These are phyloP conservation scores for Penicillium soppii DNA, from an alignment of 495 filamentous ascomycete species.

Conservation along the genomic window DNA sequence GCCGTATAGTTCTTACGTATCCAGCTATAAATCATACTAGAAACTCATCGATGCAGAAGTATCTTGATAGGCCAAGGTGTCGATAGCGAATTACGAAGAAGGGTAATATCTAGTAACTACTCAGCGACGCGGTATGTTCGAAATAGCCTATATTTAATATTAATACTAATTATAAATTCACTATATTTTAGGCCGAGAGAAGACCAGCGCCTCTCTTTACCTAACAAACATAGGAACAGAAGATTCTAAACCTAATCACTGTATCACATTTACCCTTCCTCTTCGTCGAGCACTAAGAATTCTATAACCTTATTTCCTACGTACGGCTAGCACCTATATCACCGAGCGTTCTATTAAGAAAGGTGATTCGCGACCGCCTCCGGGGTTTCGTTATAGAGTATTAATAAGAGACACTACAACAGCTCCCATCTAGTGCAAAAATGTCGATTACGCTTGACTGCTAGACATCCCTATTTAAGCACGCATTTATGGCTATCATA, in stretches of 20 bases:
- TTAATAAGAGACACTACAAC: conserved; percentile 5
- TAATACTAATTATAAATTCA: background rate
- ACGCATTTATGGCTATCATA: conserved; percentile 19
- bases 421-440: conserved; percentile 2
- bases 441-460: conserved; percentile 13
- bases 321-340: background rate
- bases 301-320: background rate
- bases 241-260: background rate
- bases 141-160: background rate
- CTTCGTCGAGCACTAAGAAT: background rate
- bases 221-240: background rate
- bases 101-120: background rate
- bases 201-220: background rate
- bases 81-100: background rate
- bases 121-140: conserved; percentile 1
- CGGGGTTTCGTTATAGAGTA: background rate
- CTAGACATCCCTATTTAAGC: conserved; percentile 14
- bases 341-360: background rate
- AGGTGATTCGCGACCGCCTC: background rate
- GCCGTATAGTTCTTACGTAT: conserved; percentile 2
- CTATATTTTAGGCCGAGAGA: background rate
- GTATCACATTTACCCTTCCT: background rate
- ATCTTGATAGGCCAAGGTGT: background rate
- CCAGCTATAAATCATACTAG: conserved; percentile 1
- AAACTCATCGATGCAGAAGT: background rate